phyloP scores from a whole-genome alignment of 2,329 filamentous ascomycete genomes.

The Trichoderma asperellum region DNA sequence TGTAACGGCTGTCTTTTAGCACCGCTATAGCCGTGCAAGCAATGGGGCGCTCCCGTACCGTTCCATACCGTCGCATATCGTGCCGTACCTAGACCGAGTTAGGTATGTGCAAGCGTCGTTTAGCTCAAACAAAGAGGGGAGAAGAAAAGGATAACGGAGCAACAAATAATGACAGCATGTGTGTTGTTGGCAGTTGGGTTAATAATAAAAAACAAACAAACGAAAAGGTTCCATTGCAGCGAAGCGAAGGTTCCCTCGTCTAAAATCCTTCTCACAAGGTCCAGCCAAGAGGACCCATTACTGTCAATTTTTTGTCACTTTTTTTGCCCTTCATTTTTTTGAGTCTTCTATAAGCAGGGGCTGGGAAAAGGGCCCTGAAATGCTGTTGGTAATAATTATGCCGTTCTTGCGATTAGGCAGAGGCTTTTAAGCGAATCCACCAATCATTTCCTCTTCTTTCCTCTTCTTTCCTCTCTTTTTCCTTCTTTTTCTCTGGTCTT shows the following conservation, averaged over 20 bases:
- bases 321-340: no score
- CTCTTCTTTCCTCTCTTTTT: neutral
- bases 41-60: neutral
- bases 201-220: neutral
- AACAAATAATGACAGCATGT: neutral
- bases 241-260: neutral
- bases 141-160: neutral
- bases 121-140: neutral
- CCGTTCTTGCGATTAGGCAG: slow-evolving; percentile 5
- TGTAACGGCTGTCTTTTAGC: neutral
- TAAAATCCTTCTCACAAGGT: neutral
- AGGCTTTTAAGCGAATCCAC: slow-evolving; percentile 15
- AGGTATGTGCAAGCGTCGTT: neutral
- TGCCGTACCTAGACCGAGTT: neutral
- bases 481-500: neutral
- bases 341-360: neutral
- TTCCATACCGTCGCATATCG: neutral
- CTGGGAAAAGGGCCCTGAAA: neutral
- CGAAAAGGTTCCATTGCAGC: neutral
- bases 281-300: neutral
- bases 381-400: neutral
- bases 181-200: neutral
- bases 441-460: slow-evolving; percentile 1
- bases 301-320: neutral
- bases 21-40: no score